These are phyloP conservation scores for Ambrosiella beaveri DNA, from an alignment of 2,329 filamentous ascomycete species.

Conservation along the genomic window DNA sequence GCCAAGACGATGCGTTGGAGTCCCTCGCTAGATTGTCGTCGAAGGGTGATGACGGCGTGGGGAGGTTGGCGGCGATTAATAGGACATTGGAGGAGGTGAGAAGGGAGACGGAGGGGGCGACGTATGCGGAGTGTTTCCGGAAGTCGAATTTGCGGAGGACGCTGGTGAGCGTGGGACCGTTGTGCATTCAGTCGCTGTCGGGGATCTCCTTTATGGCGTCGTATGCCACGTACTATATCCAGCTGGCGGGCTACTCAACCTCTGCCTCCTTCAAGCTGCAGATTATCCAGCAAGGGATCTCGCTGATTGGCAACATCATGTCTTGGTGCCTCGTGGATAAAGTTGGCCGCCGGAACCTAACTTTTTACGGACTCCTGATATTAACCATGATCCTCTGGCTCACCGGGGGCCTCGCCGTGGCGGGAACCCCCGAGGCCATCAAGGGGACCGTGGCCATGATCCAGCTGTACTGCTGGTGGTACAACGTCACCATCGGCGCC, in stretches of 20 bases:
- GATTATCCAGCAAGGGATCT: slow-evolving; percentile 18
- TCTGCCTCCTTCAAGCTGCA: slow-evolving; percentile 22
- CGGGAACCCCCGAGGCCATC: slow-evolving; percentile 11
- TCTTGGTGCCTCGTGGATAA: slow-evolving; percentile 20
- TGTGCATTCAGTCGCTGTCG: slow-evolving; percentile 21
- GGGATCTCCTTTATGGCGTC: slow-evolving; percentile 21
- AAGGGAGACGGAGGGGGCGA: slow-evolving; percentile 22
- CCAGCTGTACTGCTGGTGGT: slow-evolving; percentile 17
- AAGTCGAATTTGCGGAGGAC: slow-evolving; percentile 16
- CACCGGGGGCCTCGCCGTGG: slow-evolving; percentile 20
- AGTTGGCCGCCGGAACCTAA: slow-evolving; percentile 19
- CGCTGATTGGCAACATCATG: slow-evolving; percentile 19
- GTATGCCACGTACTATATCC: slow-evolving; percentile 27
- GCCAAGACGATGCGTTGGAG: slow-evolving; percentile 21
- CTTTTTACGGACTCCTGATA: slow-evolving; percentile 19
- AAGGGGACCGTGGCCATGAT: slow-evolving; percentile 21
- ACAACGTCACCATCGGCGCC: slow-evolving; percentile 22
- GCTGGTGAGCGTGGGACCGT: slow-evolving; percentile 21
- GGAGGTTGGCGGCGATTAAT: slow-evolving; percentile 8
- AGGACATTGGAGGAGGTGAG: slow-evolving; percentile 21
- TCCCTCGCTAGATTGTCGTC: slow-evolving; percentile 18
- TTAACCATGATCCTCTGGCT: slow-evolving; percentile 25
- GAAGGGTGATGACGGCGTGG: neutral
- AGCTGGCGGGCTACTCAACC: slow-evolving; percentile 25
- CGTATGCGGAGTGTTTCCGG: slow-evolving; percentile 25